phyloP scores from a whole-genome alignment of 305 asterid species.

The Rubia tinctorum region DNA sequence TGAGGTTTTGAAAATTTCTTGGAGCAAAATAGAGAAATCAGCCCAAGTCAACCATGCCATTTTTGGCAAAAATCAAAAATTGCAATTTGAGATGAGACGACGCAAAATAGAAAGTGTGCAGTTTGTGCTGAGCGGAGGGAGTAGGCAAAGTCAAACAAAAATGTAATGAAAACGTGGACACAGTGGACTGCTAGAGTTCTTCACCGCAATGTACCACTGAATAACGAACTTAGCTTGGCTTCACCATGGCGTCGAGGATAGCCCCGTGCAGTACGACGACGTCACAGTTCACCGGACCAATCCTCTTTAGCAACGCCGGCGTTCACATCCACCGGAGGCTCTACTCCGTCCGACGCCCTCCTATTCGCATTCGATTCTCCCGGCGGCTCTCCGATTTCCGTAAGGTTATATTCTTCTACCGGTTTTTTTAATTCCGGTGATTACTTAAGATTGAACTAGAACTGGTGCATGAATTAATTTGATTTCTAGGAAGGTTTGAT shows the following conservation, averaged over 20 bases:
- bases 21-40: no score
- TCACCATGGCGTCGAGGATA: conserved; percentile 9
- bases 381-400: conserved; percentile 25
- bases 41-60: no score
- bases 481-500: conserved; percentile 22
- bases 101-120: no score
- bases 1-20: no score
- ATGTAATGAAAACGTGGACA: neutral
- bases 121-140: no score
- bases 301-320: neutral
- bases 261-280: neutral
- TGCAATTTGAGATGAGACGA: no score
- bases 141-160: neutral
- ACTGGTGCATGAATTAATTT: neutral
- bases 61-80: no score
- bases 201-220: neutral
- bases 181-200: neutral
- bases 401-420: conserved; percentile 9
- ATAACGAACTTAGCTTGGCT: neutral
- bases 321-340: neutral
- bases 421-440: no score
- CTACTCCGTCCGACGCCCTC: conserved; percentile 12
- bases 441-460: neutral
- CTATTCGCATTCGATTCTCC: conserved; percentile 12
- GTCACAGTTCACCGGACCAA: neutral